These are phyloP conservation scores for Nannizzia gypsea DNA, from an alignment of 2,329 filamentous ascomycete genomes.

Conservation along the genomic window DNA sequence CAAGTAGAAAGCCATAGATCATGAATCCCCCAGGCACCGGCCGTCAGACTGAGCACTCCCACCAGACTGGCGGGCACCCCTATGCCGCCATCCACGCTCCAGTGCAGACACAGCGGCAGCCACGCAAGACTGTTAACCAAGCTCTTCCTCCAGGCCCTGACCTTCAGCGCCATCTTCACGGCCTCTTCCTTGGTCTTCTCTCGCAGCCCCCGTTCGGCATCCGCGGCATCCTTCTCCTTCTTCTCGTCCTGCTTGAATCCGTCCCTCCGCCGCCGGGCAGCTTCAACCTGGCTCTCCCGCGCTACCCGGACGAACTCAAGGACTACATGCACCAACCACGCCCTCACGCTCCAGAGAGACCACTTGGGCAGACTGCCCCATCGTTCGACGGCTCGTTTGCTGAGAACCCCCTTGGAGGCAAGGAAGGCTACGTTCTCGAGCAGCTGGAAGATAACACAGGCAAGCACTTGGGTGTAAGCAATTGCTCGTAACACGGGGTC, in stretches of 20 bases:
- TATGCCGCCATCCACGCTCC: slow-evolving; percentile 58
- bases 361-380: slow-evolving; percentile 47
- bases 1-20: slow-evolving; percentile 36
- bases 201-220: slow-evolving; percentile 18
- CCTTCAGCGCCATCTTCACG: slow-evolving; percentile 20
- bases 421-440: slow-evolving; percentile 79
- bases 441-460: slow-evolving; percentile 59
- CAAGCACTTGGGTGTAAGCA: slow-evolving; percentile 55
- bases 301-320: slow-evolving; percentile 60
- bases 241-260: slow-evolving; percentile 12
- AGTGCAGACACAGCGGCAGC: slow-evolving; percentile 74
- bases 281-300: slow-evolving; percentile 27
- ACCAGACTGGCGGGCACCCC: slow-evolving; percentile 46
- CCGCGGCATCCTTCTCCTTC: slow-evolving; percentile 18
- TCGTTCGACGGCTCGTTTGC: slow-evolving; percentile 27
- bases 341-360: slow-evolving; percentile 61
- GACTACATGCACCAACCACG: slow-evolving; percentile 68
- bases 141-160: slow-evolving; percentile 50
- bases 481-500: slow-evolving; percentile 42
- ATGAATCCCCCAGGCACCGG: slow-evolving; percentile 35
- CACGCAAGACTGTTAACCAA: slow-evolving; percentile 60
- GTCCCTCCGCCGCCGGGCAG: not conserved
- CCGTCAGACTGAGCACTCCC: slow-evolving; percentile 46
- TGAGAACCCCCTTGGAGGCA: slow-evolving; percentile 57
- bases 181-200: slow-evolving; percentile 12